Conservation (phyloP, 805 yeast genomes). For the Myxozyma mucilagina region DNA sequence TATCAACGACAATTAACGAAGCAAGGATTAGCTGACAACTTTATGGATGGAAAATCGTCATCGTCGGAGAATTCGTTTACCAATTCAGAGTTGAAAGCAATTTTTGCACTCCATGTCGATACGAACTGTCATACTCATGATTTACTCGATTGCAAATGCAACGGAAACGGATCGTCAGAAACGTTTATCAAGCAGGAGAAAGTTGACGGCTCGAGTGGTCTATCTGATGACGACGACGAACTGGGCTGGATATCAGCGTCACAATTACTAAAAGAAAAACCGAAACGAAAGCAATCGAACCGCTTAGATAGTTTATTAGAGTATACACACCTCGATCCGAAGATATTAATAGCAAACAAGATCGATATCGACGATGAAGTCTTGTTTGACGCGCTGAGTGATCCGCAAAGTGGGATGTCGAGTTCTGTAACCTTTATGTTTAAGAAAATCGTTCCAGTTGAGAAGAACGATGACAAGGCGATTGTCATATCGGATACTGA, state of each 20-base stretch:
- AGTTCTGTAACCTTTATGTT: slow-evolving; percentile 16
- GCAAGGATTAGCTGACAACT: slow-evolving; percentile 70
- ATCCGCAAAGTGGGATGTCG: not conserved
- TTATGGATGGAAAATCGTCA: slow-evolving; percentile 48
- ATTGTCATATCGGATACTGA: not conserved
- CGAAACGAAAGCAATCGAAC: slow-evolving; percentile 40
- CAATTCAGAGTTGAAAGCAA: slow-evolving; percentile 62
- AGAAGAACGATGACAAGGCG: not conserved
- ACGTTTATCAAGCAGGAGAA: slow-evolving; percentile 22
- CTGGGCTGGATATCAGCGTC: slow-evolving; percentile 60
- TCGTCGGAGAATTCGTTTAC: slow-evolving; percentile 60
- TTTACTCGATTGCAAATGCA: slow-evolving; percentile 50
- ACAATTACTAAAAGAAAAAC: slow-evolving; percentile 40
- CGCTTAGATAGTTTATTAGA: slow-evolving; percentile 61
- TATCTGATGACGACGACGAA: slow-evolving; percentile 23
- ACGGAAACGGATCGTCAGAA: slow-evolving; percentile 45
- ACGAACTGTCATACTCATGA: slow-evolving; percentile 75
- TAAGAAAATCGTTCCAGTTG: not conserved
- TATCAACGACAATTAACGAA: slow-evolving; percentile 89
- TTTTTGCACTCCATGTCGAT: slow-evolving; percentile 59
- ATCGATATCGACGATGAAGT: slow-evolving; percentile 14
- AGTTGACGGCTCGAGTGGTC: slow-evolving; percentile 31
- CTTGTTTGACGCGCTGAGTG: slow-evolving; percentile 7
- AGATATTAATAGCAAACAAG: slow-evolving; percentile 2
- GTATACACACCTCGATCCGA: slow-evolving; percentile 68